Conservation (phyloP, 1,284 basidiomycete species). For the Ceratobasidium sp. region DNA sequence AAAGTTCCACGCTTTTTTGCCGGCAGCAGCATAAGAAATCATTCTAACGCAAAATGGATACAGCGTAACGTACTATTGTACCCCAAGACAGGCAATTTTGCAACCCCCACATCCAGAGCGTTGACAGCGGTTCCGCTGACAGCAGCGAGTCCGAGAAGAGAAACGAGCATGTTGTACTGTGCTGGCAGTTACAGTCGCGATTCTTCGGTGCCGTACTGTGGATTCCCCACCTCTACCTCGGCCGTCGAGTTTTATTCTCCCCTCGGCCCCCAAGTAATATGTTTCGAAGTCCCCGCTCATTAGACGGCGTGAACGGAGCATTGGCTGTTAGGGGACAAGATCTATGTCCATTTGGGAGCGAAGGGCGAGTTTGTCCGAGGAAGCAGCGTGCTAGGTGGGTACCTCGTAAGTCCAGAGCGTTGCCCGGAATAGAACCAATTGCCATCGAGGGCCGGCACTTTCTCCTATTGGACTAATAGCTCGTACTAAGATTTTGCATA, state of each 20-base stretch:
- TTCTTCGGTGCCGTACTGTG: not conserved
- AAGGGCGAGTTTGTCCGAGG: conserved; percentile 29
- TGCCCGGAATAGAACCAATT: not conserved
- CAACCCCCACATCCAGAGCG: conserved; percentile 30
- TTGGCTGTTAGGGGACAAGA: not conserved
- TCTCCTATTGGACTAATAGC: conserved; percentile 26
- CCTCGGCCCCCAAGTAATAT: not conserved
- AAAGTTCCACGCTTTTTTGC: conserved; percentile 62
- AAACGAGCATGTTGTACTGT: conserved; percentile 17
- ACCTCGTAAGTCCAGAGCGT: not conserved
- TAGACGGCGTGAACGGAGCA: too few species aligned
- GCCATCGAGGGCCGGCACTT: not conserved
- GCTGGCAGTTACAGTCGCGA: not conserved
- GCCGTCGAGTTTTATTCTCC: conserved; percentile 23
- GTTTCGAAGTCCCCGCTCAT: conserved; percentile 20
- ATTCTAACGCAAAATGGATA: conserved; percentile 13
- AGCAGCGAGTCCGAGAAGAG: conserved; percentile 19
- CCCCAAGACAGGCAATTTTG: conserved; percentile 53
- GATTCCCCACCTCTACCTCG: not conserved
- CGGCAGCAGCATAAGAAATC: not conserved
- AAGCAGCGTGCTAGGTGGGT: conserved; percentile 4
- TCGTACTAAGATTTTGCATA: not conserved
- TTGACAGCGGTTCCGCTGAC: conserved; percentile 16
- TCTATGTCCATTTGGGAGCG: conserved; percentile 28
- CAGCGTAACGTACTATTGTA: conserved; percentile 55